Percentiles rank a stretch among this genome's conserved stretches.
Evolutionary conservation across 129 eudicot genomes (phyloP).

Genomic region (Silybum marianum): DNA sequence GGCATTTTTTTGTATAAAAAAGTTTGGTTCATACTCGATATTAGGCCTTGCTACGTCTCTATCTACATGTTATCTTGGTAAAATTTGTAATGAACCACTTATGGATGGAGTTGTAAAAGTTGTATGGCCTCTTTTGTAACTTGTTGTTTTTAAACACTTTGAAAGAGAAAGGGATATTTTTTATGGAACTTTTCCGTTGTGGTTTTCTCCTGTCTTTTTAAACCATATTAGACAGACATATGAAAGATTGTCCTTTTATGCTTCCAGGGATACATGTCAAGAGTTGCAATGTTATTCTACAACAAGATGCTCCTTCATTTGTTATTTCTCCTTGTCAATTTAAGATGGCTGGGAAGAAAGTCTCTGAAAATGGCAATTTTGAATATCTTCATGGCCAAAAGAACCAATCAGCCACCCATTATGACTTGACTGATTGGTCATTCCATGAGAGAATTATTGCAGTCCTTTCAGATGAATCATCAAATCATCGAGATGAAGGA

Average conservation of each 20-base stretch:
- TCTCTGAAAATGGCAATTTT: constrained; percentile 40
- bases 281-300: constrained; percentile 37
- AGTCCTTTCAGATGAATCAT: constrained; percentile 44
- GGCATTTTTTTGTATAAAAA: too few species aligned
- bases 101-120: background rate
- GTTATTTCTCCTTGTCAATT: constrained; percentile 76
- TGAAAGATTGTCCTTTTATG: constrained; percentile 2
- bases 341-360: constrained; percentile 40
- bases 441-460: constrained; percentile 53
- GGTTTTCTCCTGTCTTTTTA: background rate
- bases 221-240: background rate
- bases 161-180: background rate
- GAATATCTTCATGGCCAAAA: constrained; percentile 42
- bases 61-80: too few species aligned
- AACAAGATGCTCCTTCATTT: constrained; percentile 60
- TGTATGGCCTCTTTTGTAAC: background rate
- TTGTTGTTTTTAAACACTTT: background rate
- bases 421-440: constrained; percentile 61
- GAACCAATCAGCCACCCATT: constrained; percentile 37
- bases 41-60: too few species aligned
- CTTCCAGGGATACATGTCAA: constrained; percentile 81
- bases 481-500: constrained; percentile 41
- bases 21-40: too few species aligned
- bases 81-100: background rate
- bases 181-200: background rate